These are phyloP conservation scores for Trichoderma harzianum DNA, from an alignment of 2,329 filamentous ascomycete genomes.

Conservation along the genomic window DNA sequence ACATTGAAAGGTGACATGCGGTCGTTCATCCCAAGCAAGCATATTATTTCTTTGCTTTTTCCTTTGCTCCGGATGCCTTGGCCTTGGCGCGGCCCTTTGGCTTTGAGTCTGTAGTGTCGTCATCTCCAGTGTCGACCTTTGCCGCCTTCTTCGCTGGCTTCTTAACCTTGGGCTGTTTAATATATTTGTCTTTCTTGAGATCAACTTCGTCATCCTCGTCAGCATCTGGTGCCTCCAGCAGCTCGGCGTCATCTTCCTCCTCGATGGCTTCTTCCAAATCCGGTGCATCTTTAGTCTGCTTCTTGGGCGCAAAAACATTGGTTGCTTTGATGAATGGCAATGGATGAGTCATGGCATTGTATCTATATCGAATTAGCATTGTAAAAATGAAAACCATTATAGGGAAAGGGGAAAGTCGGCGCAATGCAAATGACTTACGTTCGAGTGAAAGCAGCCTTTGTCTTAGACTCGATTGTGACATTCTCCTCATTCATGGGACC, in stretches of 20 bases:
- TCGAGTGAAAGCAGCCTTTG: slow-evolving; percentile 86
- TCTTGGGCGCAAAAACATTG: slow-evolving; percentile 69
- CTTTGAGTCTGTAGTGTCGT: slow-evolving; percentile 48
- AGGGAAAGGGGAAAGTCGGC: neutral
- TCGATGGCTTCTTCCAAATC: slow-evolving; percentile 96
- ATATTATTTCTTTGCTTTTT: slow-evolving; percentile 45
- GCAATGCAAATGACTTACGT: slow-evolving; percentile 54
- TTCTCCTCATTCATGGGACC: slow-evolving; percentile 74
- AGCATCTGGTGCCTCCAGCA: slow-evolving; percentile 54
- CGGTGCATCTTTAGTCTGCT: slow-evolving; percentile 69
- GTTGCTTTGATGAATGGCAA: slow-evolving; percentile 95
- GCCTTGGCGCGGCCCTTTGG: slow-evolving; percentile 46
- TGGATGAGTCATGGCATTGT: slow-evolving; percentile 83
- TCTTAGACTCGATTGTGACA: slow-evolving; percentile 76
- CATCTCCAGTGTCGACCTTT: slow-evolving; percentile 46
- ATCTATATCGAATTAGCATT: slow-evolving; percentile 46
- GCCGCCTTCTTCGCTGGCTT: slow-evolving; percentile 44
- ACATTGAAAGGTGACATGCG: neutral
- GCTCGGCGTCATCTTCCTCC: slow-evolving; percentile 76
- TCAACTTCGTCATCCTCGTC: slow-evolving; percentile 77
- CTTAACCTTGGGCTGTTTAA: slow-evolving; percentile 80
- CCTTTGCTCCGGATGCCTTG: slow-evolving; percentile 41
- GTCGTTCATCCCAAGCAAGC: neutral
- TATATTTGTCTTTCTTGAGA: slow-evolving; percentile 91
- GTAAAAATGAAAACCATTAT: neutral